Evolutionary conservation across 2,329 filamentous ascomycete species (phyloP), one percentile per base, ranked within the genome.

Genomic region (Ceratocystis colombiana): DNA sequence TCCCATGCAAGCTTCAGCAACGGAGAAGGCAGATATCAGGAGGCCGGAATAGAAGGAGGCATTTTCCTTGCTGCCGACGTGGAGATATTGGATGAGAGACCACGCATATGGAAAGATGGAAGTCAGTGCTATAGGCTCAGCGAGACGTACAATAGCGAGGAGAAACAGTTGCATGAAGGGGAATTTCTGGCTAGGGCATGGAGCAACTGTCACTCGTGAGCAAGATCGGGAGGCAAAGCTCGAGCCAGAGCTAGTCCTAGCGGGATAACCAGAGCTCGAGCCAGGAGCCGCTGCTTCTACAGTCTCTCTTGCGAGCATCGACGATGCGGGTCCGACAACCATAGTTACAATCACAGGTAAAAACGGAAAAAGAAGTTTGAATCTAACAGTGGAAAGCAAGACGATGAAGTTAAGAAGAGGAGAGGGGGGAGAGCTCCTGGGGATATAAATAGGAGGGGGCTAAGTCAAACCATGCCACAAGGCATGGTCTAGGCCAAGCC

Each of bases 61-160:
- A 84, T 92, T 84, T 76, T 83, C 79, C 70, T 85, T 83, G 71
- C 84, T 81, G 69, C 87, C 88, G 71, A 92, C 81, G 50, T 89
- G 73, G 75, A 90, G 90, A 71, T 85, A 81, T 75, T 89, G 89
- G 70, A 93, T 86, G 71, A 93, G 85, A 68, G 88, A 83, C 88
- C 88, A 95, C 68, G 89, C 89, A 75, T 96, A 96, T 22, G 92
- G 92, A 72, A 93, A 95, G 75, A 96, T 94, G 73, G 89, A 94
- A 1, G 91, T 96, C 70, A 96, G 83, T 63, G 92, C 91, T 71
- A 96, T 93, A 25, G 92, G 92, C 76, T 96, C 92, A 64, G 91
- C 89, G 70, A 96, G 84, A 69, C 92, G 90, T 73, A 95, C 92
- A 79, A 96, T 90, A 74, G 90, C 91, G 70, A 96, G 82, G 20